These are phyloP conservation scores for Passiflora organensis DNA, from an alignment of 345 rosid genomes.

Conservation along the genomic window DNA sequence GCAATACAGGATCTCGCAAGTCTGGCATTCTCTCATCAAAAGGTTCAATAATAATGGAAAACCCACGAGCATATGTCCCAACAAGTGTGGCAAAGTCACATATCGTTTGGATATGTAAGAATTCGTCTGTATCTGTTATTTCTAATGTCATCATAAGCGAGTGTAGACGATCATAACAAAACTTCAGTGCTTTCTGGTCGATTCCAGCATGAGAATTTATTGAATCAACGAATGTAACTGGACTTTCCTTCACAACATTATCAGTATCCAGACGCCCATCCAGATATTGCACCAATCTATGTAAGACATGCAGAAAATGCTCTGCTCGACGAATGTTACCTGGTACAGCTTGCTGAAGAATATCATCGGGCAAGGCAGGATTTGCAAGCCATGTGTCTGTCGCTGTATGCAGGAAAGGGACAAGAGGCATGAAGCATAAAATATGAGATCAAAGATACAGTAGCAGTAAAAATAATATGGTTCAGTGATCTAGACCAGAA, in stretches of 20 bases:
- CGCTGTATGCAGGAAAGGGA: slow-evolving; percentile 32
- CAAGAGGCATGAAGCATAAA: neutral
- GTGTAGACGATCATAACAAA: slow-evolving; percentile 94
- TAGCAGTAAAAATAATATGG: neutral
- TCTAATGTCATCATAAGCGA: slow-evolving; percentile 92
- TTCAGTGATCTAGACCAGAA: slow-evolving; percentile 14
- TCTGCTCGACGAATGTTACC: slow-evolving; percentile 97
- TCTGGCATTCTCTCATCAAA: slow-evolving; percentile 98
- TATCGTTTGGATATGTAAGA: slow-evolving; percentile 86
- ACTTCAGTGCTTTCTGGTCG: slow-evolving; percentile 85
- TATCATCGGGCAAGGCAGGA: slow-evolving; percentile 98
- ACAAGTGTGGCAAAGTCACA: slow-evolving; percentile 97
- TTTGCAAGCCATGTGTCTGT: slow-evolving; percentile 90
- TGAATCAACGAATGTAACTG: slow-evolving; percentile 73
- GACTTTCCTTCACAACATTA: slow-evolving; percentile 89
- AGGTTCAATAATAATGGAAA: slow-evolving; percentile 94
- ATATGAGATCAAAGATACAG: neutral
- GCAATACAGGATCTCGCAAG: slow-evolving; percentile 93
- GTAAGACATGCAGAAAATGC: slow-evolving; percentile 86
- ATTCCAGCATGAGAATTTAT: slow-evolving; percentile 79
- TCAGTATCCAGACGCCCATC: slow-evolving; percentile 72
- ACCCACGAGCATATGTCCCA: slow-evolving; percentile 85
- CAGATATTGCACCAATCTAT: slow-evolving; percentile 82
- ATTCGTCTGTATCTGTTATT: slow-evolving; percentile 93
- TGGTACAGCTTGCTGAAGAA: slow-evolving; percentile 90